Evolutionary conservation across 2,329 filamentous ascomycete genomes (phyloP), one percentile per base, ranked within the genome.

Genomic region (Exophiala aquamarina): DNA sequence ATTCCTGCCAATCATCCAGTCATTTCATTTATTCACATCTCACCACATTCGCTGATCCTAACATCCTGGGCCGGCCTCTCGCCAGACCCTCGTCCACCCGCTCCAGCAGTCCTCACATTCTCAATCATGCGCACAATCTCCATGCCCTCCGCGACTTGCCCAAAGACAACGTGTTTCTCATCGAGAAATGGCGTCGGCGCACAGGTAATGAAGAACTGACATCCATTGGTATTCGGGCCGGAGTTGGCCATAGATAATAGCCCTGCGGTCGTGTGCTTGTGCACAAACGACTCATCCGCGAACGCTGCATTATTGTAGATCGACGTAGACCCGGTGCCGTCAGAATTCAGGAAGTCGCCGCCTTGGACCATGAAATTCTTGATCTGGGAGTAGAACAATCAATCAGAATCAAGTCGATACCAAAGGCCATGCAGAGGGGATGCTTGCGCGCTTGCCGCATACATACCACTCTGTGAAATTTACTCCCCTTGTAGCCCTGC

Each of bases 291-390:
- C 73, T 98, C 93, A 64, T 98, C 93, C 3, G 84, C 81, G 63
- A 97, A 97, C 36, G 82, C 79, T 59, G 86, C 84, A 41, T 82
- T 84, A 47, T 90, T 89, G 73, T 94, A 97, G 66, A 97, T 95
- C 59, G 81, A 87, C 9, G 84, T 86, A 37, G 85, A 90, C 7
- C 93, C 93, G 1, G 89, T 94, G 41, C 93, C 93, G 67, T 97
- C 88, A 42, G 90, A 89, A 61, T 95, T 90, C 53, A 95, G 74
- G 67, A 97, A 97, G 69, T 98, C 93, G 44, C 93, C 93, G 36
- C 92, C 92, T 69, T 98, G 93, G 62, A 93, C 87, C 92, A 97
- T 97, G 73, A 97, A 96, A 62, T 88, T 87, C 70, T 87, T 88
- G 67, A 96, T 95, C 89, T 94, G 56, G 6, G 32, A 34, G 9